A percentile compares a stretch with the other conserved stretches of the same genome.
phyloP scores from a whole-genome alignment of 495 filamentous ascomycete species.

The Hamigera avellanea region DNA sequence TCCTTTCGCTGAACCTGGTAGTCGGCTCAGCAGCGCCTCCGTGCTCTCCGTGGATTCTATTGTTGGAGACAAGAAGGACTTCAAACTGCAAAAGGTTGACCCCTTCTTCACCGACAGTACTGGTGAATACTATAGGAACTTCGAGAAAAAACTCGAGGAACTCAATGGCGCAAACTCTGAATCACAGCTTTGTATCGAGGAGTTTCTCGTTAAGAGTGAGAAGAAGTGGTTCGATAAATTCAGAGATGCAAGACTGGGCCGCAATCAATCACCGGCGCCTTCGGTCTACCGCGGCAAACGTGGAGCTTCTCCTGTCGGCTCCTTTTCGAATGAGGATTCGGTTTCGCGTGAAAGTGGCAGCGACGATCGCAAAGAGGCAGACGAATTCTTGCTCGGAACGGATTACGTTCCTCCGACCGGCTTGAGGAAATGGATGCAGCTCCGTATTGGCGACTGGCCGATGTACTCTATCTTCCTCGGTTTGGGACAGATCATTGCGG shows the following conservation, averaged over 20 bases:
- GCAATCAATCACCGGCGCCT: conserved; percentile 33
- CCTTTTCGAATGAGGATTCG: conserved; percentile 26
- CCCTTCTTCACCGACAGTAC: conserved; percentile 61
- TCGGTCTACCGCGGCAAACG: conserved; percentile 27
- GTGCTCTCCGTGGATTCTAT: conserved; percentile 42
- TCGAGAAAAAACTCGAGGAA: conserved; percentile 47
- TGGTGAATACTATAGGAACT: conserved; percentile 48
- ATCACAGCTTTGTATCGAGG: conserved; percentile 52
- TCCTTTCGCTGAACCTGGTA: conserved; percentile 23
- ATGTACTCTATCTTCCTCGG: conserved; percentile 57
- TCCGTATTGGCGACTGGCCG: conserved; percentile 53
- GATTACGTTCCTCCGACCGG: conserved; percentile 58
- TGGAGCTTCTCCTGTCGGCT: conserved; percentile 21
- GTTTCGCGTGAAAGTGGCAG: conserved; percentile 25
- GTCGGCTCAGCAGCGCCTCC: conserved; percentile 33
- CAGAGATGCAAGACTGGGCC: conserved; percentile 43
- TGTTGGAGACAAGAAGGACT: conserved; percentile 50
- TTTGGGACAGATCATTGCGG: conserved; percentile 58
- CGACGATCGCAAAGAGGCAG: conserved; percentile 14
- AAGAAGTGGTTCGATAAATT: conserved; percentile 60
- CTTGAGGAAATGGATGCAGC: conserved; percentile 40
- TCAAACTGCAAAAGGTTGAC: conserved; percentile 56
- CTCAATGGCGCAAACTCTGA: conserved; percentile 47
- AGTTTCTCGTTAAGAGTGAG: conserved; percentile 55
- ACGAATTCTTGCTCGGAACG: conserved; percentile 52